phyloP scores from a whole-genome alignment of 768 basidiomycete genomes.

The Termitomyces sp. region DNA sequence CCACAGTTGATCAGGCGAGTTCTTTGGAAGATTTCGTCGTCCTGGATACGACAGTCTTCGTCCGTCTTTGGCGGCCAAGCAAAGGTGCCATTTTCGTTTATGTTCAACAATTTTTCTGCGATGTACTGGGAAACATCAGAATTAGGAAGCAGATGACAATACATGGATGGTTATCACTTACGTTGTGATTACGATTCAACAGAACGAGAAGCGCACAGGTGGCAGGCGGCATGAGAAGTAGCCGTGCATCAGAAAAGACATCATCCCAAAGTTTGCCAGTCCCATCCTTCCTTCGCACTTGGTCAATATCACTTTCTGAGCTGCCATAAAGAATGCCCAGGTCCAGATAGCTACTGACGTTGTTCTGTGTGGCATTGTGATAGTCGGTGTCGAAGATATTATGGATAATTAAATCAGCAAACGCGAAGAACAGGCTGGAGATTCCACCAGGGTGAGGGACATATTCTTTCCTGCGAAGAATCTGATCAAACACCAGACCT shows the following conservation, averaged over 20 bases:
- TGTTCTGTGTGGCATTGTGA: constrained; percentile 52
- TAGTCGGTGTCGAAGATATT: constrained; percentile 62
- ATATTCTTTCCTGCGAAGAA: constrained; percentile 54
- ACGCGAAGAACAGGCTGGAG: constrained; percentile 74
- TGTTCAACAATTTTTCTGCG: constrained; percentile 60
- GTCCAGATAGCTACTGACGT: constrained; percentile 74
- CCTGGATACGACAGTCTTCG: constrained; percentile 42
- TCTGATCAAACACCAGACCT: constrained; percentile 67
- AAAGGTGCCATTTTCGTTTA: constrained; percentile 65
- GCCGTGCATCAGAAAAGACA: constrained; percentile 63
- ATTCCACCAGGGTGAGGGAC: constrained; percentile 64
- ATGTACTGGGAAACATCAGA: constrained; percentile 50
- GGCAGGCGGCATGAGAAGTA: constrained; percentile 73
- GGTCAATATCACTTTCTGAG: constrained; percentile 42
- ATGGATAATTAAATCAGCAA: constrained; percentile 77
- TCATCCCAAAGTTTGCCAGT: constrained; percentile 68
- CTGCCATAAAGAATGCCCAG: constrained; percentile 73
- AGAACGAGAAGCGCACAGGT: constrained; percentile 67
- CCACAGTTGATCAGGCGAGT: constrained; percentile 73
- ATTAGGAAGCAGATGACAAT: not conserved
- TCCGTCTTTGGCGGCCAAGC: constrained; percentile 23
- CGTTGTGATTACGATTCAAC: constrained; percentile 74
- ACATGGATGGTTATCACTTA: constrained; percentile 28
- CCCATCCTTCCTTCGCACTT: constrained; percentile 62
- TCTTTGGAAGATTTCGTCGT: constrained; percentile 76